These are phyloP conservation scores for Athelia psychrophila DNA, from an alignment of 1,284 basidiomycete species.

Conservation along the genomic window DNA sequence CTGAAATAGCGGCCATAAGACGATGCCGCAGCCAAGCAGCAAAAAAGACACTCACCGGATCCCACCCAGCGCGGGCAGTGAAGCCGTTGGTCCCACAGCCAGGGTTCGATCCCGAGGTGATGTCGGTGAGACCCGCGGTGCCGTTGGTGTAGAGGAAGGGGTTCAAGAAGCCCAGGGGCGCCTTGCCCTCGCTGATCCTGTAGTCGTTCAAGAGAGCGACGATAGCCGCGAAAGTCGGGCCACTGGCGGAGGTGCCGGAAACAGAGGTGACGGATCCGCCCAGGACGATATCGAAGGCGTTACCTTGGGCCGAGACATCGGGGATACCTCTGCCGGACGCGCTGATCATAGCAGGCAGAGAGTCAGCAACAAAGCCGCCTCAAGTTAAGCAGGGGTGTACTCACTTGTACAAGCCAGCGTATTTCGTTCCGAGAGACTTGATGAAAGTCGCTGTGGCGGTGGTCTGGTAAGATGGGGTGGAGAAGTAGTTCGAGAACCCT, in stretches of 20 bases:
- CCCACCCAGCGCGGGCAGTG: constrained; percentile 54
- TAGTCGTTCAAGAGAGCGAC: constrained; percentile 61
- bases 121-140: constrained; percentile 55
- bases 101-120: constrained; percentile 43
- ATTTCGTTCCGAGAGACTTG: constrained; percentile 41
- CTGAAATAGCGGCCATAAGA: constrained; percentile 22
- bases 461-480: constrained; percentile 54
- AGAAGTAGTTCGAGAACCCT: constrained; percentile 61
- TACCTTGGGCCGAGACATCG: constrained; percentile 66
- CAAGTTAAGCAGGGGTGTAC: constrained; percentile 11
- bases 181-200: constrained; percentile 45
- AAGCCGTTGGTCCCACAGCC: constrained; percentile 31
- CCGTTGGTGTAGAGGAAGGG: constrained; percentile 53
- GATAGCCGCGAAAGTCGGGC: constrained; percentile 51
- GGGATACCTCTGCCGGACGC: constrained; percentile 60
- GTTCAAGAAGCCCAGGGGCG: constrained; percentile 60
- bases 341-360: constrained; percentile 28
- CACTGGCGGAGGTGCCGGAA: constrained; percentile 52
- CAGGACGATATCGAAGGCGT: constrained; percentile 58
- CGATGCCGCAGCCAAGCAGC: not conserved
- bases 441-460: constrained; percentile 52
- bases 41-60: constrained; percentile 42
- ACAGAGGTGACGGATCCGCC: constrained; percentile 43
- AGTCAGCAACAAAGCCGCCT: not conserved
- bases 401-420: constrained; percentile 54